A percentile compares a stretch with the other conserved stretches of the same genome.
These are phyloP conservation scores for Kurtzmaniella quercitrusa DNA, from an alignment of 1,139 yeast species.

Conservation along the genomic window DNA sequence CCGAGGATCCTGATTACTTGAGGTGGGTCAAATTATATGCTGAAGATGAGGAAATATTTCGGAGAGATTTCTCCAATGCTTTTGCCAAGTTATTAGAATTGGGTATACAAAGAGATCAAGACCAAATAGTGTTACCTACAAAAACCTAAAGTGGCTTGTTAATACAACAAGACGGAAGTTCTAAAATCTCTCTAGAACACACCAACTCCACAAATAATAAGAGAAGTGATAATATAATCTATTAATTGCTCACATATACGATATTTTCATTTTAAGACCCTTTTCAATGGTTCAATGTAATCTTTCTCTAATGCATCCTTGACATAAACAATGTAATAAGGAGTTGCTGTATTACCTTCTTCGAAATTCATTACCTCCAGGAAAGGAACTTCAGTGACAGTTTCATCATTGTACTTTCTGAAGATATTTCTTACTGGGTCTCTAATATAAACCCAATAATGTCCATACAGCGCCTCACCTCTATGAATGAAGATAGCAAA, in stretches of 20 bases:
- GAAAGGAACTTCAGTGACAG: slow-evolving; percentile 71
- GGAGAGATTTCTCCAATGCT: slow-evolving; percentile 48
- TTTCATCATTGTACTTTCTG: slow-evolving; percentile 91
- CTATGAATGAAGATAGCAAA: slow-evolving; percentile 93
- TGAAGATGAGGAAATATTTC: slow-evolving; percentile 46
- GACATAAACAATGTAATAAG: slow-evolving; percentile 84
- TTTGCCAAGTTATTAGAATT: slow-evolving; percentile 56
- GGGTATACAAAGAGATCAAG: slow-evolving; percentile 32
- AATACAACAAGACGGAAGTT: too few species aligned
- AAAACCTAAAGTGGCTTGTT: not conserved
- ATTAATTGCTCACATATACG: not conserved
- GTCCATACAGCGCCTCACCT: slow-evolving; percentile 95
- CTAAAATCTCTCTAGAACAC: too few species aligned
- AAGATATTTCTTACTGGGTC: slow-evolving; percentile 66
- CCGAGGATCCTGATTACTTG: slow-evolving; percentile 44
- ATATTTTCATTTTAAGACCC: slow-evolving; percentile 19
- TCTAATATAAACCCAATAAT: slow-evolving; percentile 90
- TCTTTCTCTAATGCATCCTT: slow-evolving; percentile 56
- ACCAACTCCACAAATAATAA: too few species aligned
- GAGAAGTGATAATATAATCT: not conserved
- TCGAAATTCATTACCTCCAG: slow-evolving; percentile 73
- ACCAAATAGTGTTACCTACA: slow-evolving; percentile 12
- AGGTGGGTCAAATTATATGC: slow-evolving; percentile 54
- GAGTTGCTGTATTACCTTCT: slow-evolving; percentile 82
- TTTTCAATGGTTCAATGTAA: slow-evolving; percentile 65